Conservation (phyloP, 257 asterid species). For the Rhazya stricta region DNA sequence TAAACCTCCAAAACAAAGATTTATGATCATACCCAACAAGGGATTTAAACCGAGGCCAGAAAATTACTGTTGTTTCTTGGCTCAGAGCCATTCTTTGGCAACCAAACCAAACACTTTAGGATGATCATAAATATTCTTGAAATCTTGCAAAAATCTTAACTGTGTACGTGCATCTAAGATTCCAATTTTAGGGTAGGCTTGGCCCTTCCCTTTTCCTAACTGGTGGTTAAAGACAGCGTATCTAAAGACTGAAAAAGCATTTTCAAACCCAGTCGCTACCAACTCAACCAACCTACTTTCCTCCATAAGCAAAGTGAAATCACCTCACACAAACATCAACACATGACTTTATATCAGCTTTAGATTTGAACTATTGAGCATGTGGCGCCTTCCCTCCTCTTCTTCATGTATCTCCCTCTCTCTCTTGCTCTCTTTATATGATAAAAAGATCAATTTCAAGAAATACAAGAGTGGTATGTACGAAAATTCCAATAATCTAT, state of each 20-base stretch:
- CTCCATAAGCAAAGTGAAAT: slow-evolving; percentile 2
- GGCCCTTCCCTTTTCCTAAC: slow-evolving; percentile 11
- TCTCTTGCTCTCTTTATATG: neutral
- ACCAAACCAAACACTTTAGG: slow-evolving; percentile 11
- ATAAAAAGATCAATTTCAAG: neutral
- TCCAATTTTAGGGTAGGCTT: slow-evolving; percentile 8
- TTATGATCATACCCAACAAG: neutral
- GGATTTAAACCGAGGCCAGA: neutral
- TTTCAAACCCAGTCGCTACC: slow-evolving; percentile 11
- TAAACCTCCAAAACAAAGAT: neutral
- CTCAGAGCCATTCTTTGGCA: slow-evolving; percentile 2
- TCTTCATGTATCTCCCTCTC: too few species aligned
- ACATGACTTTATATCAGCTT: slow-evolving; percentile 13
- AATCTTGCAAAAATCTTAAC: slow-evolving; percentile 4
- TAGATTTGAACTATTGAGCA: slow-evolving; percentile 2
- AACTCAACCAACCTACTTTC: slow-evolving; percentile 18
- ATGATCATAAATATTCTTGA: slow-evolving; percentile 13
- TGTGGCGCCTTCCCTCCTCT: neutral
- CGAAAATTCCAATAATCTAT: too few species aligned
- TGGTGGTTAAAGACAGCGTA: slow-evolving; percentile 14
- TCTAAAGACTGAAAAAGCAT: slow-evolving; percentile 8
- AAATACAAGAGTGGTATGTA: neutral
- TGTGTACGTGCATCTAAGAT: slow-evolving; percentile 3
- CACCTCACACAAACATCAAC: slow-evolving; percentile 10
- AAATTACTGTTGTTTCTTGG: neutral